Percentiles rank a stretch among this genome's conserved stretches.
phyloP scores from a whole-genome alignment of 331 rosid genomes.

The Phaseolus coccineus region DNA sequence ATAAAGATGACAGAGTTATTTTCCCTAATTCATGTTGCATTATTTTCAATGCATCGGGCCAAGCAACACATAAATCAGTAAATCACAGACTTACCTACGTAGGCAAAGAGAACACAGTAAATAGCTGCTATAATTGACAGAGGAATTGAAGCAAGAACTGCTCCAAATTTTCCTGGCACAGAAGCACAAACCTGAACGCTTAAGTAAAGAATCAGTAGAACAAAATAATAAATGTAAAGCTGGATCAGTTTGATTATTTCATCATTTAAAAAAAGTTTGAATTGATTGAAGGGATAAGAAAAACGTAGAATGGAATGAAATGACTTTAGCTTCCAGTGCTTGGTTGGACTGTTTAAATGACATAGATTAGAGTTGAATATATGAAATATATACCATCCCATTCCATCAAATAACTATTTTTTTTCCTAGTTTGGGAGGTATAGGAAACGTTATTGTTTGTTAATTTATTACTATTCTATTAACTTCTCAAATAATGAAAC shows the following conservation, averaged over 20 bases:
- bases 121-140: conserved; percentile 82
- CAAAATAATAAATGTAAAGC: neutral
- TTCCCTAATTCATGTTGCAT: neutral
- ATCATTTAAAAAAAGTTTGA: neutral
- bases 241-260: neutral
- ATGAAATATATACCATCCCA: neutral
- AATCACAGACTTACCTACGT: conserved; percentile 69
- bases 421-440: neutral
- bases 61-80: conserved; percentile 16
- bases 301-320: neutral
- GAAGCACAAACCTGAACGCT: conserved; percentile 24
- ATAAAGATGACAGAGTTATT: neutral
- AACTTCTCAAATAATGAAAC: neutral
- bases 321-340: neutral
- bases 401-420: neutral
- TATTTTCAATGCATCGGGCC: neutral
- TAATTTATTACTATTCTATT: neutral
- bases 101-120: conserved; percentile 85
- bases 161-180: conserved; percentile 88
- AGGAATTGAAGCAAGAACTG: conserved; percentile 92
- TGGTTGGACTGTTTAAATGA: neutral
- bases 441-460: neutral
- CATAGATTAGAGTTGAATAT: neutral
- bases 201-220: neutral
- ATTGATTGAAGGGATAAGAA: neutral